phyloP scores from a whole-genome alignment of 2,329 filamentous ascomycete species.

The Sarocladium strictum region DNA sequence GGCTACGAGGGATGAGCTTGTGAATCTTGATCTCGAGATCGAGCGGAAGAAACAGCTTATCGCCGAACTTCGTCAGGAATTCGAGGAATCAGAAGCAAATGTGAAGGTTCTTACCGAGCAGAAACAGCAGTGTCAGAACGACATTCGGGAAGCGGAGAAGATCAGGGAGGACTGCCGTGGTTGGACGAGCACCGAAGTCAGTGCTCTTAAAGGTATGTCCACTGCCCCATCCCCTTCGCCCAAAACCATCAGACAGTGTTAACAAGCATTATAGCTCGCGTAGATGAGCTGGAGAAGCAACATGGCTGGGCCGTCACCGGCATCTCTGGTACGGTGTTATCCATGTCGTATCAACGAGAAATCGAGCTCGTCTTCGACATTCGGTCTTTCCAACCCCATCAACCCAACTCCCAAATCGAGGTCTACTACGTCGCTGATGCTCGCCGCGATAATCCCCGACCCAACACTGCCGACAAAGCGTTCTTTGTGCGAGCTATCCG shows the following conservation, averaged over 20 bases:
- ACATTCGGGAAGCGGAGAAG: constrained; percentile 78
- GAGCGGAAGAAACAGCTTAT: constrained; percentile 63
- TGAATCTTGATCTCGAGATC: constrained; percentile 60
- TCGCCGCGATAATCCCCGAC: constrained; percentile 45
- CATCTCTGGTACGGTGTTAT: constrained; percentile 55
- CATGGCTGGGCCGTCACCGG: constrained; percentile 69
- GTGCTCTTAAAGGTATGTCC: constrained; percentile 62
- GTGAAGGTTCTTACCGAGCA: constrained; percentile 58
- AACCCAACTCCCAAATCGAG: constrained; percentile 53
- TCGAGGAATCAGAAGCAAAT: constrained; percentile 59
- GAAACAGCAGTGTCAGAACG: constrained; percentile 63
- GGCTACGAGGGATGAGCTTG: constrained; percentile 63
- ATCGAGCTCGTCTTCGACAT: constrained; percentile 70
- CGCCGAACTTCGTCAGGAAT: constrained; percentile 57
- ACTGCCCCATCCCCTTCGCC: background rate
- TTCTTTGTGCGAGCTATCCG: constrained; percentile 72
- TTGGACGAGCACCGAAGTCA: constrained; percentile 80
- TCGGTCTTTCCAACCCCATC: constrained; percentile 46
- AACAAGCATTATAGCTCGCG: constrained; percentile 48
- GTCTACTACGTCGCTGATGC: constrained; percentile 63
- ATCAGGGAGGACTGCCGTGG: constrained; percentile 83
- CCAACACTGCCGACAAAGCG: constrained; percentile 59
- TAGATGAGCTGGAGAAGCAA: constrained; percentile 57
- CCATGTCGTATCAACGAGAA: constrained; percentile 66
- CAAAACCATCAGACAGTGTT: constrained; percentile 19